Evolutionary conservation across 208 protist species (phyloP).

Genomic region (Acanthamoeba rhysodes): DNA sequence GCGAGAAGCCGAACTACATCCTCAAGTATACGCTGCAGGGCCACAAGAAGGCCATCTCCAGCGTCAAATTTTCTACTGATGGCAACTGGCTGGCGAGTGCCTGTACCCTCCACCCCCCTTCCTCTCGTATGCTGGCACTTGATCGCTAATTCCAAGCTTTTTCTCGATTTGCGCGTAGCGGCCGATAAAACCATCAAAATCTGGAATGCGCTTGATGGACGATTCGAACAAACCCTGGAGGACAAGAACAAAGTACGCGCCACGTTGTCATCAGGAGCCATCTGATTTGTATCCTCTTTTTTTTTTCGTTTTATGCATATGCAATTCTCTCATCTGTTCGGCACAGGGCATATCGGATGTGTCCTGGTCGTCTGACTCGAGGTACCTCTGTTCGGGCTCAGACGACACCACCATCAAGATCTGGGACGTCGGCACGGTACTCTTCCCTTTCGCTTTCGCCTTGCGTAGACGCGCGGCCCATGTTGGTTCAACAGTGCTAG

Average conservation of each 20-base stretch:
- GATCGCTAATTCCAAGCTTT: background rate
- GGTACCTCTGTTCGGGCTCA: conserved; percentile 87
- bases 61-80: conserved; percentile 91
- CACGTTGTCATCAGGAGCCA: background rate
- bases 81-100: conserved; percentile 88
- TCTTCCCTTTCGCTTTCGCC: background rate
- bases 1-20: conserved; percentile 78
- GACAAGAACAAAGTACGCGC: conserved; percentile 34
- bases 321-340: conserved; percentile 38
- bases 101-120: conserved; percentile 66
- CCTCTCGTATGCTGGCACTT: background rate
- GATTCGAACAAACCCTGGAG: conserved; percentile 78
- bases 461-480: background rate
- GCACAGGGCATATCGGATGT: conserved; percentile 85
- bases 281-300: background rate
- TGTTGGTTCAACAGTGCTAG: too few relatives aligned
- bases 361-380: conserved; percentile 86
- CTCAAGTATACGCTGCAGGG: conserved; percentile 83
- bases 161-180: conserved; percentile 70
- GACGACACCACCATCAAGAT: conserved; percentile 91
- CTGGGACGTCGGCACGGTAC: conserved; percentile 87
- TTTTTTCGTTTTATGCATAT: background rate
- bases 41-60: conserved; percentile 88
- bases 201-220: conserved; percentile 86
- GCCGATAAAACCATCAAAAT: conserved; percentile 91